Conservation (phyloP, 192 early-diverging fungal species). For the Dimargaris xerosporica region DNA sequence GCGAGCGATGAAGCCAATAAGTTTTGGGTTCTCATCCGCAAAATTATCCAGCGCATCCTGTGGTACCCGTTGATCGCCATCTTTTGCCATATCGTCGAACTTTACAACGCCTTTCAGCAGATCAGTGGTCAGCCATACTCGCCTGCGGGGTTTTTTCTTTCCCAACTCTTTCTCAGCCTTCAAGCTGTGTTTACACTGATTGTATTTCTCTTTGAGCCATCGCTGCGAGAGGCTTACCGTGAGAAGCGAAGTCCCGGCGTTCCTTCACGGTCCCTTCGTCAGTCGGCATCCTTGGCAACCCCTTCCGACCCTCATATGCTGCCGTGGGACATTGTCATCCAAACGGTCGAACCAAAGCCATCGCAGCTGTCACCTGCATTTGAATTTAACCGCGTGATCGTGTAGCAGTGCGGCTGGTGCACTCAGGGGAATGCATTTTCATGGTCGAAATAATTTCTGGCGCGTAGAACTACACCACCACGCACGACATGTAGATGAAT, state of each 20-base stretch:
- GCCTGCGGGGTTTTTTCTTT: neutral
- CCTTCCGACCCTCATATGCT: conserved; percentile 4
- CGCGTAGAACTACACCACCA: too few relatives aligned
- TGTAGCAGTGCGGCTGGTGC: neutral
- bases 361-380: conserved; percentile 3
- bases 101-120: neutral
- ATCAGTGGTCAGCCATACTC: neutral
- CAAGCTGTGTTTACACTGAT: conserved; percentile 6
- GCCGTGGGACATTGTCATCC: conserved; percentile 9
- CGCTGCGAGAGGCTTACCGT: conserved; percentile 6
- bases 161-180: conserved; percentile 5
- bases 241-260: neutral
- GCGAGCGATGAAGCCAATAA: conserved; percentile 2
- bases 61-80: conserved; percentile 9
- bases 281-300: neutral
- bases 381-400: neutral
- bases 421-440: neutral
- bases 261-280: neutral
- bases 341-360: conserved; percentile 2
- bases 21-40: conserved; percentile 2
- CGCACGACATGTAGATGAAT: too few relatives aligned
- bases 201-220: conserved; percentile 3
- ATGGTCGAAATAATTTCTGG: neutral
- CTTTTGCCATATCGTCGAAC: conserved; percentile 1
- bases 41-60: conserved; percentile 7